phyloP scores from a whole-genome alignment of 192 early-diverging fungal genomes.

The Rhizophagus sp. region DNA sequence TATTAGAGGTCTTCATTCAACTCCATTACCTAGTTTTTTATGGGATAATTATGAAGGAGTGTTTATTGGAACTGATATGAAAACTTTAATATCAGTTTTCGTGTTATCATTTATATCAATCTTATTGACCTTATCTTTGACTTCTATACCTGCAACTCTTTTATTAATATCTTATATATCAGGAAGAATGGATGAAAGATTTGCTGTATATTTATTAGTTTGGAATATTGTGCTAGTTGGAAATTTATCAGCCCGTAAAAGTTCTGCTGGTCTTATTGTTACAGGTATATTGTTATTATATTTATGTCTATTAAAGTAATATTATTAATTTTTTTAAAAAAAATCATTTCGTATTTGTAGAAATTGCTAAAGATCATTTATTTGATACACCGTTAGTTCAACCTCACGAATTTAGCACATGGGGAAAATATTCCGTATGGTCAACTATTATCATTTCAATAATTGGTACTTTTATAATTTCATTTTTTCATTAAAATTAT shows the following conservation, averaged over 20 bases:
- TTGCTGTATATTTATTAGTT: not conserved
- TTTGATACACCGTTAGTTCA: not conserved
- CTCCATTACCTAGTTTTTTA: conserved; percentile 1
- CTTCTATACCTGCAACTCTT: not conserved
- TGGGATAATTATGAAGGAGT: not conserved
- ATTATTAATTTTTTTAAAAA: not conserved
- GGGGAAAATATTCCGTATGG: conserved; percentile 2
- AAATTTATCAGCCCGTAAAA: not conserved
- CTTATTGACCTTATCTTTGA: not conserved
- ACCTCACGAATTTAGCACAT: not conserved
- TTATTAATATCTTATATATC: not conserved
- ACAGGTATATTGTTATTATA: not conserved
- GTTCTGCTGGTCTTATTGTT: not conserved
- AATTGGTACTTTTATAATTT: not conserved
- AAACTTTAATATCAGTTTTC: not conserved
- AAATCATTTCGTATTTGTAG: not conserved
- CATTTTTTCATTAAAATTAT: not conserved
- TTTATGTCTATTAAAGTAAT: too few species aligned
- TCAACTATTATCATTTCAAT: conserved; percentile 3
- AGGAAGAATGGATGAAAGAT: not conserved
- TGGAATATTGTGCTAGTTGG: not conserved
- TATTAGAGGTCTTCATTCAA: not conserved
- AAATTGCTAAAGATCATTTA: not conserved
- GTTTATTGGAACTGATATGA: not conserved
- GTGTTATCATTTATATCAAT: not conserved